Base-by-base conservation (phyloP, 2,329 filamentous ascomycete species). In the Xylariaceae sp. region DNA sequence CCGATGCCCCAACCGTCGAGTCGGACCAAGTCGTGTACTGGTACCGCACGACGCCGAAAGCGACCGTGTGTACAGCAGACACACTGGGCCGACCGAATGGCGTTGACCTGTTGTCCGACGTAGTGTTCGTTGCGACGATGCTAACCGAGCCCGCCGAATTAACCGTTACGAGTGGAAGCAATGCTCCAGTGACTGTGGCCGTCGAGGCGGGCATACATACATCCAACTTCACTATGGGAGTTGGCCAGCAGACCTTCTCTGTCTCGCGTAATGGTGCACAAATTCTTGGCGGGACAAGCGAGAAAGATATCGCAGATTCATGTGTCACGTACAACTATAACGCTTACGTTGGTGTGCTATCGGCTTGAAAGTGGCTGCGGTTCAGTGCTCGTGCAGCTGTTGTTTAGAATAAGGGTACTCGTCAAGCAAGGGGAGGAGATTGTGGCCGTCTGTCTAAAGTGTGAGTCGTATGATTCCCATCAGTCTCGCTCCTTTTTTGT, bases 81-180 rank as follows among this genome's bases (percentile, higher is more conserved):
- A 36, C 47, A 3, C 47, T 53, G 18, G 39, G 39, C 9, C 22
- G n/a, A 12, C 44, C 44, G 3, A 31, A 45, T 32, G 51, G 47
- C 1, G 39, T 50, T 40, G 39, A 53, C 12, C 43, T 33, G 22
- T 44, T 53, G 10, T 40, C 47, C 5, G 51, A 53, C 14, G 51
- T 51, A 12, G 51, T 51, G 1, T 53, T 53, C 40, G 51, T 47
- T n/a, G 47, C 51, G 2, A 50, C 51, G 15, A 50, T 51, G 48
- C 41, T 53, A 11, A 53, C 51, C 5, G 31, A 5, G 31, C 47
- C 47, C 22, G 51, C 44, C 7, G n/a, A 53, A 6, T 44, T 53
- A 10, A 53, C 51, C 17, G 44, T 53, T 12, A 47, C 47, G 1
- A 53, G 45, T 18, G 48, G 51, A 2, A 35, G 32, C 9, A 44